Conservation (phyloP, 2,329 filamentous ascomycete species). For the Trichophyton mentagrophytes region DNA sequence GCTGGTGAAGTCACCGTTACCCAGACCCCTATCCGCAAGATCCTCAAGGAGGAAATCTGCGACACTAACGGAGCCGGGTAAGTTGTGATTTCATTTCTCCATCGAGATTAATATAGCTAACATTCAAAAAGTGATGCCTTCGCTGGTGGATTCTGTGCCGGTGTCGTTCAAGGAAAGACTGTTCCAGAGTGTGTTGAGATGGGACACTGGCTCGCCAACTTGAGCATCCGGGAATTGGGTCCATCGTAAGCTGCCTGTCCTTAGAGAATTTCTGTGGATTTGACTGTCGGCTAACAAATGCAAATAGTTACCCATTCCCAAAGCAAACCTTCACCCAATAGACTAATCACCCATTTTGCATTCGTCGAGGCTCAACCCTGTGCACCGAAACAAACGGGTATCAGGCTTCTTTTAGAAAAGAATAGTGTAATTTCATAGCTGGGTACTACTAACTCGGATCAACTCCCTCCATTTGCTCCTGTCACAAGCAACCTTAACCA, state of each 20-base stretch:
- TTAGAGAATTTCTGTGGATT: no score
- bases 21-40: constrained; percentile 69
- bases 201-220: constrained; percentile 89
- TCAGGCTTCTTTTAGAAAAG: background rate
- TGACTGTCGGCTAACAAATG: background rate
- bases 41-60: constrained; percentile 65
- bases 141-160: constrained; percentile 83
- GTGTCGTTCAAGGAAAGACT: constrained; percentile 70
- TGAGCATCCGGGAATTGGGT: constrained; percentile 90
- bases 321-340: constrained; percentile 58
- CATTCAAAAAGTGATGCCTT: constrained; percentile 63
- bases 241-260: constrained; percentile 61
- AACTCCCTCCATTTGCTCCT: background rate
- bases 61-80: constrained; percentile 89
- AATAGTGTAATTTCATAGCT: background rate
- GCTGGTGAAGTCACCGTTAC: constrained; percentile 52
- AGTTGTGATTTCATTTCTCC: constrained; percentile 16
- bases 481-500: background rate
- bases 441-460: background rate
- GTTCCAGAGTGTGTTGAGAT: constrained; percentile 72
- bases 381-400: constrained; percentile 1
- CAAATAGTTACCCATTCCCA: constrained; percentile 61
- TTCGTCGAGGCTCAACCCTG: constrained; percentile 9
- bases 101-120: background rate
- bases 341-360: background rate